Base-by-base conservation (phyloP, 352 stramenopile genomes). In the Phytophthora pisi region DNA sequence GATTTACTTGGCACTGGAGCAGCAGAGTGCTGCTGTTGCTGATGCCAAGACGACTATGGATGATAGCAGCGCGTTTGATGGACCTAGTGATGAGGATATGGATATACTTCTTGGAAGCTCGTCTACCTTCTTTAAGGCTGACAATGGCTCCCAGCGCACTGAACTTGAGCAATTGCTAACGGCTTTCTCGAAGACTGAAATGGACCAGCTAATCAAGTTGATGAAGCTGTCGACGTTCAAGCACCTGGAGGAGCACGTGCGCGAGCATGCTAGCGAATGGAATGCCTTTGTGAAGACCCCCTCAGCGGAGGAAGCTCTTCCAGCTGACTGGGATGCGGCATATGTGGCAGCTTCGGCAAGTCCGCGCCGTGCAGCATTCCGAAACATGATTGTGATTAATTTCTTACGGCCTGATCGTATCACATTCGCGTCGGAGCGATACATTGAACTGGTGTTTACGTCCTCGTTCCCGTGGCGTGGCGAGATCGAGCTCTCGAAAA, bases 401-500 rank as follows among this genome's bases (percentile, higher is more conserved):
- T 91, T 91, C 50, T 54, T 98, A n/a, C 88, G 93, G 18, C 93
- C 93, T 0, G 93, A 98, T 66, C 87, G 93, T 24, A 82, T 96
- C 24, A 84, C 96, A 47, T 93, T 86, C 46, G 85, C 83, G n/a
- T 78, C 90, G 1, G 89, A 96, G 65, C 46, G 49, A 6, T 97
- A 92, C 57, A 83, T 96, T 20, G 68, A 86, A 5, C 57, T 86
- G 28, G 86, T 96, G 4, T 98, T 99, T 67, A 95, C 93, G 6
- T 56, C 66, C 2, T 77, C 91, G 13, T 99, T 99, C 70, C 92
- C 96, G 23, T 99, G 97, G 97, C 85, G 91, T 47, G 94, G 92
- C 23, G 81, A 98, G 64, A 97, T 99, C 54, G 89, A 99, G 64
- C 78, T 99, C 23, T 77, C 84, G 24, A 89, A 95, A 66, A 93